Percentiles rank a stretch among this genome's conserved stretches.
phyloP scores from a whole-genome alignment of 2,329 filamentous ascomycete genomes.

The Aureobasidium sp. region DNA sequence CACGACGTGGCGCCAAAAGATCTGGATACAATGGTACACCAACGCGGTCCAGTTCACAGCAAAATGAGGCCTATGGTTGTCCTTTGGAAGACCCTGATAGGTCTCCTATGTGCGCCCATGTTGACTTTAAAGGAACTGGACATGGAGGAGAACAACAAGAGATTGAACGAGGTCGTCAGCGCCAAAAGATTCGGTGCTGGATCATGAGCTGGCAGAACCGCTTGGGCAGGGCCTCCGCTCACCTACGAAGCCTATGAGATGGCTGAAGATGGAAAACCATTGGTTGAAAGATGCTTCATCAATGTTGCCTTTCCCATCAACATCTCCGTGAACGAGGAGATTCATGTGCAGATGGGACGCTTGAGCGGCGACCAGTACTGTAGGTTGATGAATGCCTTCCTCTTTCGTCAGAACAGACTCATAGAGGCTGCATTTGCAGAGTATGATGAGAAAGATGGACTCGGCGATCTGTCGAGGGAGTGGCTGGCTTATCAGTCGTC shows the following conservation, averaged over 20 bases:
- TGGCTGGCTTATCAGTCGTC: too few relatives aligned
- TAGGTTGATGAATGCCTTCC: not conserved
- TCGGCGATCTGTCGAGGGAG: too few relatives aligned
- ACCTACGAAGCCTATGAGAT: not conserved
- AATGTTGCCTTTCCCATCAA: not conserved
- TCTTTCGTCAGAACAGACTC: not conserved
- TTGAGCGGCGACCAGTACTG: not conserved
- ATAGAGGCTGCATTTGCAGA: too few relatives aligned
- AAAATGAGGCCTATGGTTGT: not conserved
- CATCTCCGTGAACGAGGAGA: not conserved
- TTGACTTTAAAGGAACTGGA: not conserved
- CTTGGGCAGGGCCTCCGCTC: not conserved
- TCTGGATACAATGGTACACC: not conserved
- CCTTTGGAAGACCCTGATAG: not conserved
- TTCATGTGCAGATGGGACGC: not conserved
- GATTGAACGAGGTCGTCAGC: not conserved
- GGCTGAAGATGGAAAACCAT: not conserved
- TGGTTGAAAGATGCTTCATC: not conserved
- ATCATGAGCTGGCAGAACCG: not conserved
- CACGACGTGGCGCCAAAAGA: not conserved
- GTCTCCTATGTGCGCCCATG: not conserved
- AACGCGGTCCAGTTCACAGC: not conserved
- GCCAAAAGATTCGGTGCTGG: not conserved
- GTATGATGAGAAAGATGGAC: too few relatives aligned
- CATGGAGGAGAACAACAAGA: not conserved